These are phyloP conservation scores for Pseudogymnoascus sp. DNA, from an alignment of 2,329 filamentous ascomycete species.

Conservation along the genomic window DNA sequence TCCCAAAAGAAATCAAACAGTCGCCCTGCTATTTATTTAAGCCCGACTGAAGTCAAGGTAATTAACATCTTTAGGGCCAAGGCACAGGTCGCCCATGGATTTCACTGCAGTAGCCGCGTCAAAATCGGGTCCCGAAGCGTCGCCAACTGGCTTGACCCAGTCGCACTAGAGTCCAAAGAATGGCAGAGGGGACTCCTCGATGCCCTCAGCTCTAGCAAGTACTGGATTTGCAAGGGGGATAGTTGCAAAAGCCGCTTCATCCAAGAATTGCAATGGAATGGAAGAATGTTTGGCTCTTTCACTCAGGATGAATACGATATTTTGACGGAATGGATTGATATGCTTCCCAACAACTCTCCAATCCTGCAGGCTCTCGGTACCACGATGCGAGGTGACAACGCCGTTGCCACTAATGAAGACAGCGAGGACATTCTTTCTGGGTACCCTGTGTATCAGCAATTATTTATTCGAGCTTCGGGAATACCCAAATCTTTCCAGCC, in stretches of 20 bases:
- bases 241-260: constrained; percentile 35
- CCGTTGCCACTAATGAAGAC: constrained; percentile 10
- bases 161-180: constrained; percentile 23
- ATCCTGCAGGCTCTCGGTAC: constrained; percentile 19
- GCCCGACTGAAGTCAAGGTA: constrained; percentile 20
- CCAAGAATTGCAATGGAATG: constrained; percentile 37
- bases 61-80: constrained; percentile 33
- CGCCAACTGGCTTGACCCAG: constrained; percentile 35
- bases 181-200: constrained; percentile 33
- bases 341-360: constrained; percentile 21
- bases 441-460: constrained; percentile 11
- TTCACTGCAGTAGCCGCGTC: constrained; percentile 33
- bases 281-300: constrained; percentile 43
- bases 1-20: not conserved
- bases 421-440: constrained; percentile 14
- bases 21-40: constrained; percentile 9
- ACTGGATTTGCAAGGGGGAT: constrained; percentile 36
- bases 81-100: constrained; percentile 31
- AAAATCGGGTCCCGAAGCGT: constrained; percentile 33
- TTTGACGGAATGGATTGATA: constrained; percentile 34
- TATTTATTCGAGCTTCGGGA: not conserved
- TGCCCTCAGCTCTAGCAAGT: constrained; percentile 29
- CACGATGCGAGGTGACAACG: constrained; percentile 12
- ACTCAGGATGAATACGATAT: constrained; percentile 34
- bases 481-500: not conserved